A percentile compares a stretch with the other conserved stretches of the same genome.
Evolutionary conservation across 2,329 filamentous ascomycete species (phyloP).

Genomic region (Epichloe sp.): DNA sequence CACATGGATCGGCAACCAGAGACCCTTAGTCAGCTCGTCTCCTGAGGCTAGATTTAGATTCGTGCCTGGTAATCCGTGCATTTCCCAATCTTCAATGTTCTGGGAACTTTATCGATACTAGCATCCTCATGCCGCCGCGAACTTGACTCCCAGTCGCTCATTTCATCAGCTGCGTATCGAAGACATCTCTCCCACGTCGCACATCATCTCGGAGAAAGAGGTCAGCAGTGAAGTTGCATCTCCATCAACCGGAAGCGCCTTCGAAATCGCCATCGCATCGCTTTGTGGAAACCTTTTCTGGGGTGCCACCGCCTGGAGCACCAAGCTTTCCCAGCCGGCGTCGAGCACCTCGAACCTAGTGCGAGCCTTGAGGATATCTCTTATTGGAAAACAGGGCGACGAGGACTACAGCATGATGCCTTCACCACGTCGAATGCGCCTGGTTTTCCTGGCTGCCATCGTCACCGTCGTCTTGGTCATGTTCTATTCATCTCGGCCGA

Average conservation of each 20-base stretch:
- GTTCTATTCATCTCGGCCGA: conserved; percentile 55
- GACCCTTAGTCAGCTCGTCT: background rate
- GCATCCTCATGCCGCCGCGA: background rate
- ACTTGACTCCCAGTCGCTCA: background rate
- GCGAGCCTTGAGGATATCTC: background rate
- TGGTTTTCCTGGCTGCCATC: conserved; percentile 51
- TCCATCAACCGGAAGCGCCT: background rate
- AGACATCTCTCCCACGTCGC: background rate
- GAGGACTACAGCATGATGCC: conserved; percentile 38
- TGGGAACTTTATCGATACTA: background rate
- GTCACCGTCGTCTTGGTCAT: conserved; percentile 53
- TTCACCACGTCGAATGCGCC: conserved; percentile 55
- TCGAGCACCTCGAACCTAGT: background rate
- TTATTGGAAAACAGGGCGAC: background rate
- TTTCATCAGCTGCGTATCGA: background rate
- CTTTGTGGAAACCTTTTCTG: background rate
- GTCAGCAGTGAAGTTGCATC: background rate
- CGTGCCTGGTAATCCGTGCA: background rate
- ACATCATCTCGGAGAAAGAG: background rate
- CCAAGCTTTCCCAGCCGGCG: background rate
- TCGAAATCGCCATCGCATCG: background rate
- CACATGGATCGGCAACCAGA: background rate
- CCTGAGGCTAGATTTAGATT: background rate
- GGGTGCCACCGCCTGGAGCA: background rate
- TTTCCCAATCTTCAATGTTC: no score